These are phyloP conservation scores for Umbilicus rupestris DNA, from an alignment of 164 flowering plant species.

Conservation along the genomic window DNA sequence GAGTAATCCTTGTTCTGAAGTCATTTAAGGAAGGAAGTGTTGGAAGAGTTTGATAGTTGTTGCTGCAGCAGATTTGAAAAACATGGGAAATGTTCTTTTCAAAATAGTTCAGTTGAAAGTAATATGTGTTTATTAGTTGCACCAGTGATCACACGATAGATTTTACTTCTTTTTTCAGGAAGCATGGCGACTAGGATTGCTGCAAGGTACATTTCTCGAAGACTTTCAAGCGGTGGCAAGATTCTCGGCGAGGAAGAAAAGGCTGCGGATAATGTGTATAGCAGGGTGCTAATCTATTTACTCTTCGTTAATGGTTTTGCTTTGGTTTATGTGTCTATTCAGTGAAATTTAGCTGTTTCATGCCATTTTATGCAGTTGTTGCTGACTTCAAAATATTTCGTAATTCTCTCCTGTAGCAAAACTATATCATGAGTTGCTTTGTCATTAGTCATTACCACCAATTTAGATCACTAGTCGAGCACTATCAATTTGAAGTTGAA, in stretches of 20 bases:
- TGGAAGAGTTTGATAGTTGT: background rate
- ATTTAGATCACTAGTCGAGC: too few species aligned
- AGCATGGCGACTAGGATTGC: slow-evolving; percentile 53
- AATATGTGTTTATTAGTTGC: background rate
- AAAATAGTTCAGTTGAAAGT: background rate
- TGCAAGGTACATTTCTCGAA: slow-evolving; percentile 44
- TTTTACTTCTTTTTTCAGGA: background rate
- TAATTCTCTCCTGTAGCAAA: background rate
- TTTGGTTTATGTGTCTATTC: background rate
- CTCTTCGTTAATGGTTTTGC: background rate
- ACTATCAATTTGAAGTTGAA: too few species aligned
- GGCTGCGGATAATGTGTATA: slow-evolving; percentile 90
- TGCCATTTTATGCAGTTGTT: background rate
- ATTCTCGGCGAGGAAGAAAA: slow-evolving; percentile 83
- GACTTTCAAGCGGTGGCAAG: slow-evolving; percentile 68
- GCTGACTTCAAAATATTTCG: background rate
- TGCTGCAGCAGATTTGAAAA: background rate
- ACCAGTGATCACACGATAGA: background rate
- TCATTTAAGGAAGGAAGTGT: background rate
- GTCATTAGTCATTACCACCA: too few species aligned
- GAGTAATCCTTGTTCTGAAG: background rate
- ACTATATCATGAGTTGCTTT: too few species aligned
- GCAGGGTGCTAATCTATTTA: too few species aligned
- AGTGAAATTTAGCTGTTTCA: too few species aligned
- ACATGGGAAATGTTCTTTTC: background rate